Base-by-base conservation (phyloP, 768 basidiomycete species). In the Mrakia blollopis region DNA sequence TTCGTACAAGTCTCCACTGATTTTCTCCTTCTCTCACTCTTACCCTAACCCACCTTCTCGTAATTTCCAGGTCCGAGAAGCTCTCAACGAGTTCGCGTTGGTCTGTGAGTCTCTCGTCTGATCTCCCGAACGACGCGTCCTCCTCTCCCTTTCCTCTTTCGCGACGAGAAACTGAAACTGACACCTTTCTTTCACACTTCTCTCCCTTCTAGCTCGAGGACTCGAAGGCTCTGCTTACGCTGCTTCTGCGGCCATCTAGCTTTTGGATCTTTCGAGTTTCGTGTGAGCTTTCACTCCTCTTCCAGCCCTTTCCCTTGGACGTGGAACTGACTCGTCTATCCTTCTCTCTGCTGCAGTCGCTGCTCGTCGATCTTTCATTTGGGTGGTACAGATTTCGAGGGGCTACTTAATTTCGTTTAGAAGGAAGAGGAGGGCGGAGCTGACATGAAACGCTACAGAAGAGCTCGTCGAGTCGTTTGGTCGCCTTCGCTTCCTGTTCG, bases 1-100 rank as follows among this genome's bases (percentile, higher is more conserved):
- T 44, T 68, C 37, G 23, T n/a, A n/a, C 2, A 13, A 25, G 11
- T 37, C 35, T 11, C 21, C 63, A 18, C 35, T 13, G 13, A 14
- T 37, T 37, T n/a, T n/a, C 30, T 1, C 23, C 39, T 23, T 39
- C 18, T 37, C 30, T 16, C 3, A 63, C 30, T 37, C 62, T 63
- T 18, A 1, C 4, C 3, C 60, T 65, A 3, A 23, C 35, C 3
- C 37, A 0, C 5, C 21, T 35, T 18, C 35, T 16, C 30, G 14
- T 18, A 9, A 13, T 18, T 13, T 3, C 13, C 65, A 68, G 65
- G 92, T 90, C 50, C 86, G 91, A 79, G 93, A 94, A 54, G 93
- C 93, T 0, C 89, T 92, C 16, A 89, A 93, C 79, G 92, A 95
- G 79, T 94, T 96, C 83, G 90, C 91, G 0, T 86, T 96, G 0